Base-by-base conservation (phyloP, 2,329 filamentous ascomycete species). In the Plectosphaerella sp. region DNA sequence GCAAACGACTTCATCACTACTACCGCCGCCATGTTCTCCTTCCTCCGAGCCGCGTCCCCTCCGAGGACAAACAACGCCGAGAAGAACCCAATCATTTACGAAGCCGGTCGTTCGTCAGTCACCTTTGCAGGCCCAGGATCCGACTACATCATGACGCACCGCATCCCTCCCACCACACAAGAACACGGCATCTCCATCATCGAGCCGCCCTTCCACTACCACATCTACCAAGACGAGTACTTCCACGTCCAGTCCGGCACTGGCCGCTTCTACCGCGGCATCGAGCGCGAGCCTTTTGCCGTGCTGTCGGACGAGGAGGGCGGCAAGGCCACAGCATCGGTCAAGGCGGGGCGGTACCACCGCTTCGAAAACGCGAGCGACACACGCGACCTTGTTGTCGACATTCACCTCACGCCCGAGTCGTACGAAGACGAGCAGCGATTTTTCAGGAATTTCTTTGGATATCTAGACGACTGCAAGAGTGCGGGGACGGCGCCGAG, bases 371-470 rank as follows among this genome's bases (percentile, higher is more conserved):
- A 61, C 49, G 61, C 58, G 10, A 56, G 49, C 36, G 43, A 12
- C 2, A 58, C 54, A 3, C 52, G 61, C 12, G 43, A 48, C 7
- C 52, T 63, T 5, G 51, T 61, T 11, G 45, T 63, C 18, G 59
- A 61, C 45, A 53, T 63, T 11, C 55, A 56, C 10, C 56, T 63
- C 14, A 50, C 52, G 11, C 60, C 58, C 2, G 58, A 61, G 48
- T 51, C 57, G 4, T 54, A 58, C 41, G 59, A 60, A 50, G 52
- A 43, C 16, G 59, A 63, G 48, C 52, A 60, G 35, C 49, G 50
- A 10, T 62, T 62, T 48, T 62, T 62, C 45, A 51, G 61, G 24
- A 62, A 63, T 50, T 62, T 61, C 55, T 60, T 62, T 39, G 61
- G 59, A 3, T 61, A 63, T 45, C 48, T 62, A 9, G 59, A 61